Percentiles rank a stretch among this genome's conserved stretches.
Conservation (phyloP, 2,329 filamentous ascomycete genomes). For the Hymenoscyphus repandus region DNA sequence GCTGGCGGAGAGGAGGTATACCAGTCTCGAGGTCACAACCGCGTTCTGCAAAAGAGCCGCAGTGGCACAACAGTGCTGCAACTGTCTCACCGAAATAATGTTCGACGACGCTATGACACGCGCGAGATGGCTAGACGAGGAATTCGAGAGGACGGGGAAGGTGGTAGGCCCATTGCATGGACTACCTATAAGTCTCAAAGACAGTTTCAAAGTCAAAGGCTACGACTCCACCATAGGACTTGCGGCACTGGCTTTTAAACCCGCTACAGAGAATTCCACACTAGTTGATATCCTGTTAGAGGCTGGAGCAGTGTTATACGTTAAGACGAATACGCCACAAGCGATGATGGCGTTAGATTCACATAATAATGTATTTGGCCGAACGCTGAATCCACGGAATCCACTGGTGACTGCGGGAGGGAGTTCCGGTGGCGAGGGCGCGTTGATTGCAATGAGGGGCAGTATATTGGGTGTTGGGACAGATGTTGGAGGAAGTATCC, state of each 20-base stretch:
- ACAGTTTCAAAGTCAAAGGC: slow-evolving; percentile 53
- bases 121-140: slow-evolving; percentile 41
- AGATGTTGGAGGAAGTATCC: slow-evolving; percentile 48
- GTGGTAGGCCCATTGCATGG: slow-evolving; percentile 57
- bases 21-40: slow-evolving; percentile 34
- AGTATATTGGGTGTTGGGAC: slow-evolving; percentile 54
- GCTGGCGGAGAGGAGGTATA: slow-evolving; percentile 18
- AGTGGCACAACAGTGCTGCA: slow-evolving; percentile 43
- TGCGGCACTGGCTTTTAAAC: slow-evolving; percentile 47
- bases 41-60: slow-evolving; percentile 48
- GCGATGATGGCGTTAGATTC: slow-evolving; percentile 50
- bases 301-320: slow-evolving; percentile 61
- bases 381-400: slow-evolving; percentile 58
- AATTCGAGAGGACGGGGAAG: slow-evolving; percentile 35
- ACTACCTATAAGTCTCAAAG: slow-evolving; percentile 52
- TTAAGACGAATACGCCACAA: slow-evolving; percentile 65
- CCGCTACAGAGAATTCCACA: slow-evolving; percentile 46
- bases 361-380: slow-evolving; percentile 56
- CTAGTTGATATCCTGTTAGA: slow-evolving; percentile 53
- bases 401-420: slow-evolving; percentile 55
- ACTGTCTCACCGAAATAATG: slow-evolving; percentile 44
- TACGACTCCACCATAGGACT: slow-evolving; percentile 51
- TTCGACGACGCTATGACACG: slow-evolving; percentile 42
- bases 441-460: slow-evolving; percentile 52
- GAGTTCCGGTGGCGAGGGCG: slow-evolving; percentile 58